Evolutionary conservation across 2,329 filamentous ascomycete genomes (phyloP), one percentile per base, ranked within the genome.

Genomic region (Colletotrichum acutatum): DNA sequence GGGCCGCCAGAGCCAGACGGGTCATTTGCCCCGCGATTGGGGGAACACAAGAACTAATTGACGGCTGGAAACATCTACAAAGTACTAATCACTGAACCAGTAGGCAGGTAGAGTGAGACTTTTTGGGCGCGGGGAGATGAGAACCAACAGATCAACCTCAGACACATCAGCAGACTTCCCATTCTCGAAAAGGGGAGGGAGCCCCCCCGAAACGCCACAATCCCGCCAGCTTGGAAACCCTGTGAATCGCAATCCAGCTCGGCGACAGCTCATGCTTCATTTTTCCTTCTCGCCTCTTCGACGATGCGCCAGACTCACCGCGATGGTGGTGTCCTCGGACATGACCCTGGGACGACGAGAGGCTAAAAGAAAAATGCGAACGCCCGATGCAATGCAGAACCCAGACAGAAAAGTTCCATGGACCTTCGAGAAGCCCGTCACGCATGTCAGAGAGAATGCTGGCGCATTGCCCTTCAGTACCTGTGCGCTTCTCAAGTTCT

Each of bases 361-460:
- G 68, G 56, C 5, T 46, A 56, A 5, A 42, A 66, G 34, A 56
- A 19, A 42, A 66, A 56, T 54, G 9, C 68, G 64, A 66, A 32
- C 32, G 46, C 32, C 54, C 54, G 30, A 66, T 60, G 62, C 62
- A 59, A 54, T 59, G 42, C 58, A 59, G 59, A 58, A 64, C 46
- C 65, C 53, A 59, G 34, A 42, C 37, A 46, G 37, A 37, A 59
- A 42, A 57, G 12, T 16, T 16, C 28, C 32, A 61, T 58, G 28
- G 52, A 34, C 22, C 54, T 60, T 64, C 66, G 42, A 64, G 66
- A 70, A 70, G 70, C n/a, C 32, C 34, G 49, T 54, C 42, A 70
- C 42, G 26, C 34, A 49, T 46, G 54, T 60, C 66, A 57, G 59
- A 72, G 26, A 60, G 42, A 56, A 46, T 52, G 32, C 46, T 32